phyloP scores from a whole-genome alignment of 345 rosid species.

The Populus alba region DNA sequence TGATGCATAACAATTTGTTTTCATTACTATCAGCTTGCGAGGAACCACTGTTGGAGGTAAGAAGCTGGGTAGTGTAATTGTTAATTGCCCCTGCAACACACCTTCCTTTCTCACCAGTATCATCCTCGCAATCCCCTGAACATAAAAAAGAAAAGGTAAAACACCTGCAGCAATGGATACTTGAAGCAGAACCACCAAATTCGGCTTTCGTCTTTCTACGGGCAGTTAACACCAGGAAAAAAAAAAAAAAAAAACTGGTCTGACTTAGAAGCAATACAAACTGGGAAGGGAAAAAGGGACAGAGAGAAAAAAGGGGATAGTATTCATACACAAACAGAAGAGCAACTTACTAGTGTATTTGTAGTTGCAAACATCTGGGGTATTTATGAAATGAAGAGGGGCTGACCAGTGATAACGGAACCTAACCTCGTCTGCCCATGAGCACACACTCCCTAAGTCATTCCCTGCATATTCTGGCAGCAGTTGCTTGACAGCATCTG shows the following conservation, averaged over 20 bases:
- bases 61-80: constrained; percentile 91
- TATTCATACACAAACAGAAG: neutral
- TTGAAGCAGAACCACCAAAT: no score
- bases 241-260: no score
- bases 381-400: constrained; percentile 67
- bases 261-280: no score
- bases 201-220: no score
- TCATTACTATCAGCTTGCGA: constrained; percentile 46
- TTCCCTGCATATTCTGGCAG: constrained; percentile 56
- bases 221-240: no score
- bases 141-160: neutral
- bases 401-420: constrained; percentile 69
- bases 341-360: constrained; percentile 47
- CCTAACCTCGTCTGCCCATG: constrained; percentile 73
- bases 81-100: constrained; percentile 90
- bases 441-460: constrained; percentile 60
- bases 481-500: constrained; percentile 50
- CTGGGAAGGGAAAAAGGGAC: no score
- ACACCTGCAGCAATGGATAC: no score
- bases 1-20: neutral
- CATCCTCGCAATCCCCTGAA: constrained; percentile 88
- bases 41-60: constrained; percentile 43
- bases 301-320: no score
- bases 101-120: constrained; percentile 51
- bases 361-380: constrained; percentile 71